Conservation (phyloP, 2,329 filamentous ascomycete species). For the Diaporthe australafricana region DNA sequence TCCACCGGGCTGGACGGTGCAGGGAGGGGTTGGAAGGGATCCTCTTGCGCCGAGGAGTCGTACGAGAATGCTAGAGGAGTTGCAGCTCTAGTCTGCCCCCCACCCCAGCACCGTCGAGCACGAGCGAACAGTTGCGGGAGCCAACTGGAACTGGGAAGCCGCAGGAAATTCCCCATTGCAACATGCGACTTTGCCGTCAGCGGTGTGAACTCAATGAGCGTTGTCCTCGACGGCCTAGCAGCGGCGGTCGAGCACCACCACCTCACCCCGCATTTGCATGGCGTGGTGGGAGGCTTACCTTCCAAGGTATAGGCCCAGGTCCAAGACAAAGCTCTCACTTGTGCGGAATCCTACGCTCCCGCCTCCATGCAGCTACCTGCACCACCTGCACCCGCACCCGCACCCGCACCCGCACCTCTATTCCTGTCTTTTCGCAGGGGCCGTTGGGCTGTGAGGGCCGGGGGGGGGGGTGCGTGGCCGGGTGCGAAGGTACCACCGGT, state of each 20-base stretch:
- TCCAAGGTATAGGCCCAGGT: conserved; percentile 4
- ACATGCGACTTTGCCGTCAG: conserved; percentile 24
- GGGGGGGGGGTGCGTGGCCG: neutral
- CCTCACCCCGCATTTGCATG: conserved; percentile 23
- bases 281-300: neutral
- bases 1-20: neutral
- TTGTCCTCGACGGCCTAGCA: neutral
- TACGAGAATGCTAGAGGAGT: conserved; percentile 18
- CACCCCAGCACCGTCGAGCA: neutral
- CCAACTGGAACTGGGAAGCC: conserved; percentile 18
- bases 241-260: conserved; percentile 19
- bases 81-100: conserved; percentile 14
- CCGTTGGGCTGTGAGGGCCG: neutral
- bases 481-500: conserved; percentile 18
- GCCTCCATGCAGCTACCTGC: conserved; percentile 14
- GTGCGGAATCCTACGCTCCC: conserved; percentile 10
- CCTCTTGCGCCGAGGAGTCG: neutral
- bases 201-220: conserved; percentile 19
- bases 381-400: neutral
- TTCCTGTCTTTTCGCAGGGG: conserved; percentile 18
- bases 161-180: neutral
- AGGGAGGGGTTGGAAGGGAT: neutral
- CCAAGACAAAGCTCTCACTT: neutral
- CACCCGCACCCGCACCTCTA: conserved; percentile 16
- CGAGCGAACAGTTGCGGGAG: conserved; percentile 4